Evolutionary conservation across 1,139 yeast species (phyloP), one percentile per base, ranked within the genome.

Genomic region (Nakaseomyces sp.): DNA sequence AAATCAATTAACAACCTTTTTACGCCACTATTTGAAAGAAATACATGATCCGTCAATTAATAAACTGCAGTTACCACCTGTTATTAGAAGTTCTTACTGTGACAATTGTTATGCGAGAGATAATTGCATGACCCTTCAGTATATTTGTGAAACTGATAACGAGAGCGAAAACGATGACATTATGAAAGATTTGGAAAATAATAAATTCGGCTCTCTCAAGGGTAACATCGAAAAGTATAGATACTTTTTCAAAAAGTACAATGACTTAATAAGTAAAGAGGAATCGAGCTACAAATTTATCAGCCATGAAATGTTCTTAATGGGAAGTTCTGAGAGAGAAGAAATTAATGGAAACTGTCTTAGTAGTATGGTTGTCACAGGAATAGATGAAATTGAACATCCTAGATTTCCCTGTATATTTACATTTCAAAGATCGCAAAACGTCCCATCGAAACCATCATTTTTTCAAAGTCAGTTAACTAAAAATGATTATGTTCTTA

Each of bases 211-310:
- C 8, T 12, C 36, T 5, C 36, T 32, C 12, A 10, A 12, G 17
- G 65, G 66, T 2, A 50, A 53, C 32, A 57, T 58, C 2, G 43
- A 25, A 2, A 40, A 24, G n/a, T 55, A 58, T 36, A 46, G 47
- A 9, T 65, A 64, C 1, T 91, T 84, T 58, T 82, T 77, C 60
- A 67, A 69, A 28, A 74, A 79, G 45, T 91, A 96, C 94, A 86
- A 84, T 56, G 65, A 66, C 8, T 62, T 88, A 10, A 68, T 91
- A n/a, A 74, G 82, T 1, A 74, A 77, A 50, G 97, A 89, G 59
- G 95, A 86, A 55, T 72, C 77, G 4, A 68, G 80, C 3, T 35
- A 35, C 13, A 35, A 35, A 15, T 35, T n/a, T 15, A 20, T 35
- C 2, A 35, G 28, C 17, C 38, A 76, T 45, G 87, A 85, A 41